Evolutionary conservation across 441 rosid species (phyloP), one percentile per base, ranked within the genome.

Genomic region (Adansonia madagascariensis): DNA sequence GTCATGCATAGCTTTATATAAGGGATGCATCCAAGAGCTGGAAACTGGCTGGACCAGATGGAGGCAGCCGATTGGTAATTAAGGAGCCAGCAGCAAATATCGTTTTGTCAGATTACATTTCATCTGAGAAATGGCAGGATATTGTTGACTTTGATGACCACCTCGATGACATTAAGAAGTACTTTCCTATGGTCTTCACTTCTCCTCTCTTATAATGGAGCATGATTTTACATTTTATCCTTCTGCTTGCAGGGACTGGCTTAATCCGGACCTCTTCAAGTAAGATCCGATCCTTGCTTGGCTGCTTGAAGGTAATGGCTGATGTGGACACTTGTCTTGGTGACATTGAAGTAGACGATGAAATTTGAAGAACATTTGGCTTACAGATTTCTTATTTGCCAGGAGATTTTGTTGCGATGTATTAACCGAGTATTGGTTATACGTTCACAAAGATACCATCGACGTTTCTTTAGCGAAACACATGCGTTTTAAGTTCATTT

Each of bases 121-220:
- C 92, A 47, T 87, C 95, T 6, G 88, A 81, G 81, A 96, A 94
- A 84, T 92, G 97, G 95, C 90, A 88, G 80, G 90, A 88, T 81
- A 81, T 96, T 65, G 89, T 91, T 22, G 98, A 96, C 83, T 86
- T 96, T 77, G 97, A 94, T 75, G 98, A 94, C 74, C 99, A 94
- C 86, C 98, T 96, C 46, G 99, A 94, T 70, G 93, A 94, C 82
- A 80, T 94, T 53, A 89, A 90, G 87, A 91, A 86, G 99, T 94
- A 91, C 86, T 94, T 35, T 8, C 2, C 62, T 18, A 1, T 2
- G 41, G 20, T 47, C 56, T 49, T 18, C 20, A 4, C 27, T 56
- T 39, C 17, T 52, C 8, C 56, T 39, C 7, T 60, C 2, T 5
- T 66, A 1, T 44, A 43, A 53, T 1, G 44, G 44, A 20, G 18